phyloP scores from a whole-genome alignment of 331 rosid species.

The Rhamnella rubrinervis region DNA sequence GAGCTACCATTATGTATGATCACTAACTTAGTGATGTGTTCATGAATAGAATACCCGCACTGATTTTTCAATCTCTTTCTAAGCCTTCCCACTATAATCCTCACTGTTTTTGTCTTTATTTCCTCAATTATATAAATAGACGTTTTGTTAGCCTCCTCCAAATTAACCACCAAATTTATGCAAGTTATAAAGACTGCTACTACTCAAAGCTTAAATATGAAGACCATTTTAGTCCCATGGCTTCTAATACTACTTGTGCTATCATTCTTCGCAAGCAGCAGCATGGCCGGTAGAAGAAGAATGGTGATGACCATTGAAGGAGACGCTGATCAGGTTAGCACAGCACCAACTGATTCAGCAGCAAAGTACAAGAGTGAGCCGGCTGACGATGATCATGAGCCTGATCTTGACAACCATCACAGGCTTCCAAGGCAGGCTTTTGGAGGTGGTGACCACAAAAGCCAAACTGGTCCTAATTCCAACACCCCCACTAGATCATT shows the following conservation, averaged over 20 bases:
- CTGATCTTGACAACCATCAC: conserved; percentile 19
- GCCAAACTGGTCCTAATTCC: conserved; percentile 8
- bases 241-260: neutral
- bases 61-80: no score
- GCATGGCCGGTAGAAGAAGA: neutral
- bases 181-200: neutral
- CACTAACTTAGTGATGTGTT: no score
- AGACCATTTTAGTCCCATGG: neutral
- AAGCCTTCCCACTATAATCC: no score
- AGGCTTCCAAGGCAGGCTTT: conserved; percentile 15
- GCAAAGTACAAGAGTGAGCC: neutral
- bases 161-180: neutral
- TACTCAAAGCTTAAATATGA: neutral
- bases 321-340: no score
- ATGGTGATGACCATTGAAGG: neutral
- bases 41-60: no score
- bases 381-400: neutral
- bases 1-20: no score
- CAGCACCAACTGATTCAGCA: neutral
- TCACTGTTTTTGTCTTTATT: no score
- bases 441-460: neutral
- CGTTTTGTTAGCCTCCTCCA: neutral
- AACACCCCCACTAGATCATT: neutral
- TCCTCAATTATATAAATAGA: no score
- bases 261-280: neutral